Evolutionary conservation across 139 green algal genomes (phyloP).

Genomic region (Mychonastes homosphaera): DNA sequence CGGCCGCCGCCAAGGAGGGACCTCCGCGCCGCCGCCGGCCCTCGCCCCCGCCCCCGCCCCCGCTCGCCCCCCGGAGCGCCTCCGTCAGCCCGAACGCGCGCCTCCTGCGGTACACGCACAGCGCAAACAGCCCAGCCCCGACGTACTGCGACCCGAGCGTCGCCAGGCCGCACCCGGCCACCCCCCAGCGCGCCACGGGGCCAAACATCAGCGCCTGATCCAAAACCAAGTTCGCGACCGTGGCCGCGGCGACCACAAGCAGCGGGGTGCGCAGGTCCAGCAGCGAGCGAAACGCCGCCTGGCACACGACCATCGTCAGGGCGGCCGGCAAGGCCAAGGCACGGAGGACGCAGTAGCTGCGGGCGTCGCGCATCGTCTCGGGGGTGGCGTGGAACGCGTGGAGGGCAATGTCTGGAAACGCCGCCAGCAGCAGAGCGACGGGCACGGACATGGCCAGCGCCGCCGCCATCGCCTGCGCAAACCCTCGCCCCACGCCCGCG

Average conservation of each 20-base stretch:
- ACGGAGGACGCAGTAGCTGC: too few relatives aligned
- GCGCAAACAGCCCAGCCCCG: constrained; percentile 18
- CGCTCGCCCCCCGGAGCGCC: too few relatives aligned
- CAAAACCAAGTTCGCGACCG: constrained; percentile 35
- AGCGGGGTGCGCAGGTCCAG: constrained; percentile 42
- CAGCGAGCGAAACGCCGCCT: constrained; percentile 26
- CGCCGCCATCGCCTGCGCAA: constrained; percentile 17
- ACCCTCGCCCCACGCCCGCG: constrained; percentile 10
- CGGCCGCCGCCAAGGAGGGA: too few relatives aligned
- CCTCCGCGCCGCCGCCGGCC: too few relatives aligned
- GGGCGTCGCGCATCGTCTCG: too few relatives aligned
- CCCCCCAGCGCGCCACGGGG: constrained; percentile 34
- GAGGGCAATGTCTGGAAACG: too few relatives aligned
- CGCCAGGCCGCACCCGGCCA: constrained; percentile 52
- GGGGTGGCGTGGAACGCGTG: too few relatives aligned
- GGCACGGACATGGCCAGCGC: constrained; percentile 22
- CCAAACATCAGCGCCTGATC: constrained; percentile 48
- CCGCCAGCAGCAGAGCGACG: too few relatives aligned
- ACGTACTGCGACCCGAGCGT: constrained; percentile 34
- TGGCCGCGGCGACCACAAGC: constrained; percentile 32
- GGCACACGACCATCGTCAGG: constrained; percentile 22
- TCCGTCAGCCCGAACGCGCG: constrained; percentile 19
- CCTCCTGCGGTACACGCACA: constrained; percentile 12
- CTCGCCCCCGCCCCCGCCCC: too few relatives aligned
- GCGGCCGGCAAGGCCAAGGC: constrained; percentile 16